Evolutionary conservation across 176 grass and related monocot species (phyloP), one percentile per base, ranked within the genome.

Genomic region (Echinochloa phyllopogon): DNA sequence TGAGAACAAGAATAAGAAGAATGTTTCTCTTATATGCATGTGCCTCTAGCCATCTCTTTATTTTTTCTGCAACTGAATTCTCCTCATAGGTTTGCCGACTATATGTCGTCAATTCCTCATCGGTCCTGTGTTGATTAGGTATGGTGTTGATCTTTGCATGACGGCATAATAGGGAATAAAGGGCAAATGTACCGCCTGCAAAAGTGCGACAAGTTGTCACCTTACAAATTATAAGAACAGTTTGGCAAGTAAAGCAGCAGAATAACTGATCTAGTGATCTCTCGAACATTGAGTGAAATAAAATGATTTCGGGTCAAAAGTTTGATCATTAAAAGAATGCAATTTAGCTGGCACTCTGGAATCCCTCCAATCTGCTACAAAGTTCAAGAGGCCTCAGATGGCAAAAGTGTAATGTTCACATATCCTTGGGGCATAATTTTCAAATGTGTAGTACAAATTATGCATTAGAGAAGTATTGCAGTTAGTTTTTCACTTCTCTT

Each of bases 61-160:
- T 91, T 83, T 96, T 99, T 68, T 59, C 97, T 10, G 94, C 90
- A 24, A 92, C 66, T 73, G 97, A 99, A 80, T 96, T 91, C 49
- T 94, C 97, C 60, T 96, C 97, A 25, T 94, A 95, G 37, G 88
- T 91, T 76, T 89, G 91, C 21, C 94, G 83, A 89, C 97, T 99
- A 78, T 99, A 99, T 24, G 97, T 99, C 42, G 97, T 99, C 33
- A 99, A 65, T 21, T 99, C 80, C 69, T 96, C 94, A 33, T 99
- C 97, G 8, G 97, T 99, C 83, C 83, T 95, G 81, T 99, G 94
- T 81, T 99, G 97, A 80, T 96, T 99, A 39, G 97, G 97, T 75
- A 99, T 96, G 59, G 97, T 99, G 76, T 71, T 96, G 87, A 99
- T 94, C 76, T 94, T 99, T 81, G 97, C 97, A 74, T 99, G 97